These are phyloP conservation scores for Botrytis medusae DNA, from an alignment of 2,329 filamentous ascomycete genomes.

Conservation along the genomic window DNA sequence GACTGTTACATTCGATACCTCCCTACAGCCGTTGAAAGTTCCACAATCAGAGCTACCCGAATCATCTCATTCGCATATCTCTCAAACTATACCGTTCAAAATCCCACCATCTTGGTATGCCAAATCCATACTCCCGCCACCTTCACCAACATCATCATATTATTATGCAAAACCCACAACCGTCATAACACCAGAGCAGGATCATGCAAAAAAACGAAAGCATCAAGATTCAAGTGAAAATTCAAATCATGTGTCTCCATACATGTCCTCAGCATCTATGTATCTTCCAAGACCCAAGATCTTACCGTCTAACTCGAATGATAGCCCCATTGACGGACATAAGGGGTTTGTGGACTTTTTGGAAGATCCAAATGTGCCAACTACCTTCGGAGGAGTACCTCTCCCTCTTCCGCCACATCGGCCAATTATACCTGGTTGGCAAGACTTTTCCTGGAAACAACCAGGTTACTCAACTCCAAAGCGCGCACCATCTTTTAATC, in stretches of 20 bases:
- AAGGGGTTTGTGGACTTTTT: slow-evolving; percentile 17
- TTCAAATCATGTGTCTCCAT: not conserved
- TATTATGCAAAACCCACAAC: not conserved
- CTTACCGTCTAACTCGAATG: not conserved
- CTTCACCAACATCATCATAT: not conserved
- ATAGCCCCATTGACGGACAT: not conserved
- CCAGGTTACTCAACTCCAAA: not conserved
- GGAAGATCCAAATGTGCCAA: slow-evolving; percentile 17
- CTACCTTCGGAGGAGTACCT: slow-evolving; percentile 5
- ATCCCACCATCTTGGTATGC: not conserved
- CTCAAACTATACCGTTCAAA: slow-evolving; percentile 17
- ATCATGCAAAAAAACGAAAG: slow-evolving; percentile 8
- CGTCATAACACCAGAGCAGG: not conserved
- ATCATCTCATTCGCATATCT: not conserved
- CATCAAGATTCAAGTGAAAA: not conserved
- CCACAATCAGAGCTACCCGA: not conserved
- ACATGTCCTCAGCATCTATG: not conserved
- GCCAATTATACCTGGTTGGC: slow-evolving; percentile 18
- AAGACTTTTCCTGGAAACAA: slow-evolving; percentile 19
- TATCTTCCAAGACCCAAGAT: not conserved
- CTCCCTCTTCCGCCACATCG: slow-evolving; percentile 9
- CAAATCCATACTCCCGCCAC: slow-evolving; percentile 1
- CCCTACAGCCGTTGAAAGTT: not conserved
- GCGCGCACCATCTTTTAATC: not conserved
- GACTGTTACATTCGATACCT: not conserved